A percentile compares a stretch with the other conserved stretches of the same genome.
Conservation (phyloP, 2,329 filamentous ascomycete genomes). For the Sordariomycetes sp. region DNA sequence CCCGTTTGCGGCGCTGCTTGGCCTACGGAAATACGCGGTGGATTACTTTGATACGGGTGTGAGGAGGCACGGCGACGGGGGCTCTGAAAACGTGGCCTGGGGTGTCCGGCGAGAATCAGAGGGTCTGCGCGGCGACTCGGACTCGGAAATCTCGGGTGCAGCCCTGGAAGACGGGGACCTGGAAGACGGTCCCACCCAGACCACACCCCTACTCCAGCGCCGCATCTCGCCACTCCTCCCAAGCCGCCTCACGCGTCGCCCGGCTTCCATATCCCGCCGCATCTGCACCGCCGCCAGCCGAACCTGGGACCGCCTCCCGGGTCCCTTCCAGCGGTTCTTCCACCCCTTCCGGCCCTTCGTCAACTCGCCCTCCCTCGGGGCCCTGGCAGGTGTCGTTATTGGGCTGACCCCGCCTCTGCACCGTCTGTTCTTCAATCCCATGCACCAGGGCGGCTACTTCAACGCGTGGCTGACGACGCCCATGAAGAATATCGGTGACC, state of each 20-base stretch:
- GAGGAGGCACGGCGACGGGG: not conserved
- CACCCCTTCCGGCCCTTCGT: slow-evolving; percentile 32
- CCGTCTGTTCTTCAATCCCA: slow-evolving; percentile 44
- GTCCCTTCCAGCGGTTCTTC: slow-evolving; percentile 14
- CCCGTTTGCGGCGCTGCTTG: not conserved
- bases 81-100: not conserved
- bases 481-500: slow-evolving; percentile 45
- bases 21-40: not conserved
- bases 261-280: not conserved
- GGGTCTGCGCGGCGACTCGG: not conserved
- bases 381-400: slow-evolving; percentile 41
- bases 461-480: slow-evolving; percentile 53
- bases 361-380: slow-evolving; percentile 49
- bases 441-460: slow-evolving; percentile 46
- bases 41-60: not conserved
- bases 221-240: not conserved
- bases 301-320: not conserved
- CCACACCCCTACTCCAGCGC: not conserved
- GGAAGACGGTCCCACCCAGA: not conserved
- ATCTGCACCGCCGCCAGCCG: not conserved
- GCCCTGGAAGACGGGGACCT: not conserved
- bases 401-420: slow-evolving; percentile 48
- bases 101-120: not conserved
- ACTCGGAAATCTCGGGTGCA: not conserved
- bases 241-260: not conserved